Evolutionary conservation across 805 yeast species (phyloP).

Genomic region (Nakazawaea ernobii): DNA sequence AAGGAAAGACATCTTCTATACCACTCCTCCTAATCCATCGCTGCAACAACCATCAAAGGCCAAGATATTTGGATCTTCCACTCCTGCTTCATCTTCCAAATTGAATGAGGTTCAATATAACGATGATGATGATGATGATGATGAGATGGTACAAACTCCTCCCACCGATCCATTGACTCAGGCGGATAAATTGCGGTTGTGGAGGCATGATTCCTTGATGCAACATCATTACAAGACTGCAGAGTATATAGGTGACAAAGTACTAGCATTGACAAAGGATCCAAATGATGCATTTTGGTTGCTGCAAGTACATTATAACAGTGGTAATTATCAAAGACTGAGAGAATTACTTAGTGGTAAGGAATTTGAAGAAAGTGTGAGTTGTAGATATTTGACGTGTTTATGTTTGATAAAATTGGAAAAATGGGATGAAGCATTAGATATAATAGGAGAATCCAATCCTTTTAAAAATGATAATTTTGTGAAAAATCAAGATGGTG

Average conservation of each 20-base stretch:
- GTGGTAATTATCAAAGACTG: constrained; percentile 75
- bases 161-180: constrained; percentile 48
- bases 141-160: constrained; percentile 3
- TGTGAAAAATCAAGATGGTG: constrained; percentile 60
- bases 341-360: constrained; percentile 57
- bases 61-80: constrained; percentile 6
- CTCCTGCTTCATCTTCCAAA: constrained; percentile 20
- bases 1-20: constrained; percentile 24
- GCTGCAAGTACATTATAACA: constrained; percentile 79
- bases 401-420: constrained; percentile 67
- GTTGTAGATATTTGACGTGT: constrained; percentile 79
- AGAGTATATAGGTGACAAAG: constrained; percentile 86
- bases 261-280: constrained; percentile 74
- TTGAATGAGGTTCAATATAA: constrained; percentile 6
- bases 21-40: constrained; percentile 26
- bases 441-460: constrained; percentile 74
- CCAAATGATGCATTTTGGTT: constrained; percentile 96
- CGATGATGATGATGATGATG: constrained; percentile 14
- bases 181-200: constrained; percentile 77
- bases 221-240: constrained; percentile 91
- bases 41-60: constrained; percentile 12
- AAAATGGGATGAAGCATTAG: constrained; percentile 84
- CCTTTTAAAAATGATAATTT: constrained; percentile 47
- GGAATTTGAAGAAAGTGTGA: constrained; percentile 54
- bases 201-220: constrained; percentile 92